These are phyloP conservation scores for Chaetothyriales sp. DNA, from an alignment of 2,329 filamentous ascomycete species.

Conservation along the genomic window DNA sequence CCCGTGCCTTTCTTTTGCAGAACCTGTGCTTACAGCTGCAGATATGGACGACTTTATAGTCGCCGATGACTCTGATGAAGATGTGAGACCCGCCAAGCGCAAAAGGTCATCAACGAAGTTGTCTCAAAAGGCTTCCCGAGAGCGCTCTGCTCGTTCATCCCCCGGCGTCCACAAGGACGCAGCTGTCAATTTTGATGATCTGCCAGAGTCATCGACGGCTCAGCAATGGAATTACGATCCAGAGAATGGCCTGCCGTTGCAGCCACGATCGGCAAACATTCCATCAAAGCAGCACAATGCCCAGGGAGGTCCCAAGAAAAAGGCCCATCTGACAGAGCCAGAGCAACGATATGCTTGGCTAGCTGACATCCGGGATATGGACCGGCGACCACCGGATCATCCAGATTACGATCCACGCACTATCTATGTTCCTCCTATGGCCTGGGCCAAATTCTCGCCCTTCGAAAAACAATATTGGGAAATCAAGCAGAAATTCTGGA, in stretches of 20 bases:
- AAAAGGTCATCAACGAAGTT: conserved; percentile 46
- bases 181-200: conserved; percentile 42
- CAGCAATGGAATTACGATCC: conserved; percentile 70
- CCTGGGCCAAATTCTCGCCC: conserved; percentile 71
- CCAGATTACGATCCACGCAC: conserved; percentile 85
- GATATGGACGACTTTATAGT: conserved; percentile 82
- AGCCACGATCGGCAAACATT: conserved; percentile 31
- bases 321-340: conserved; percentile 68
- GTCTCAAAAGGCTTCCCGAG: conserved; percentile 23
- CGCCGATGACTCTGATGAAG: conserved; percentile 70
- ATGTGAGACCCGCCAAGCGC: conserved; percentile 53
- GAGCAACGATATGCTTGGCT: conserved; percentile 85
- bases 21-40: conserved; percentile 20
- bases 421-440: conserved; percentile 71
- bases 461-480: conserved; percentile 99
- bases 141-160: conserved; percentile 27
- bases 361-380: conserved; percentile 70
- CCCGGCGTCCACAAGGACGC: conserved; percentile 27
- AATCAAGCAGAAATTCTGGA: conserved; percentile 96
- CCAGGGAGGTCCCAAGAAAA: conserved; percentile 37
- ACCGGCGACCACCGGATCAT: conserved; percentile 62
- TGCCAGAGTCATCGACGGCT: conserved; percentile 54
- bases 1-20: not conserved
- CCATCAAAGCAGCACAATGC: conserved; percentile 23
- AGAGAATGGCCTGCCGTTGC: conserved; percentile 39